A percentile compares a stretch with the other conserved stretches of the same genome.
These are phyloP conservation scores for Linderniella brevidens DNA, from an alignment of 257 asterid species.

Conservation along the genomic window DNA sequence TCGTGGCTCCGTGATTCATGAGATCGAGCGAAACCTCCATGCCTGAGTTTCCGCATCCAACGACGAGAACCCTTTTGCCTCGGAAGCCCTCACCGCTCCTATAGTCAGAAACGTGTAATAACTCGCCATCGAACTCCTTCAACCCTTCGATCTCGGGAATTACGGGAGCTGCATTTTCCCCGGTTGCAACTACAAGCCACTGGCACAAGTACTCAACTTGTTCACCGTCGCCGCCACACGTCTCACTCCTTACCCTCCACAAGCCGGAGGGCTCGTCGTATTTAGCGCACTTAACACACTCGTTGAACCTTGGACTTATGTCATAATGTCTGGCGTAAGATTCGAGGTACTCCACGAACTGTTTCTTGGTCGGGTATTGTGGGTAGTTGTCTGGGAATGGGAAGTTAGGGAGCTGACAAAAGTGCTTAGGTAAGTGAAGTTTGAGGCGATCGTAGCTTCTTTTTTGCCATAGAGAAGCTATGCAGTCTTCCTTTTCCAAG, in stretches of 20 bases:
- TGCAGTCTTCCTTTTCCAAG: constrained; percentile 30
- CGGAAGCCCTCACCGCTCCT: constrained; percentile 33
- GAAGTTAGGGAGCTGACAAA: constrained; percentile 40
- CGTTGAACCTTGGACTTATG: constrained; percentile 36
- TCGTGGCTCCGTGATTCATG: constrained; percentile 34
- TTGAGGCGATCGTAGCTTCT: constrained; percentile 30
- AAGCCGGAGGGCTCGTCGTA: constrained; percentile 33
- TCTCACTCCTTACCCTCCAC: constrained; percentile 39
- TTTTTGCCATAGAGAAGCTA: constrained; percentile 35
- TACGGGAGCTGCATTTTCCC: constrained; percentile 42
- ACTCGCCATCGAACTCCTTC: constrained; percentile 35
- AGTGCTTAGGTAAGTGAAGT: constrained; percentile 34
- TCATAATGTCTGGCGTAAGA: constrained; percentile 28
- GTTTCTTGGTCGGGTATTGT: constrained; percentile 36
- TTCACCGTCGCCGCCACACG: constrained; percentile 11
- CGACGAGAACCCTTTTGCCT: constrained; percentile 46
- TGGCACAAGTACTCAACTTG: constrained; percentile 55
- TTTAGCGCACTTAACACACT: constrained; percentile 40
- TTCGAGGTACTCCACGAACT: constrained; percentile 40
- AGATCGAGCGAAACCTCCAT: constrained; percentile 68
- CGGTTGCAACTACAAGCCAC: constrained; percentile 57
- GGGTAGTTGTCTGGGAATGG: constrained; percentile 53
- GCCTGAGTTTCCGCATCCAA: constrained; percentile 63
- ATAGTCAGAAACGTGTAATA: constrained; percentile 44
- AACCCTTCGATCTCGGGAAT: constrained; percentile 52